These are phyloP conservation scores for Scortechinia acanthostroma DNA, from an alignment of 2,329 filamentous ascomycete genomes.

Conservation along the genomic window DNA sequence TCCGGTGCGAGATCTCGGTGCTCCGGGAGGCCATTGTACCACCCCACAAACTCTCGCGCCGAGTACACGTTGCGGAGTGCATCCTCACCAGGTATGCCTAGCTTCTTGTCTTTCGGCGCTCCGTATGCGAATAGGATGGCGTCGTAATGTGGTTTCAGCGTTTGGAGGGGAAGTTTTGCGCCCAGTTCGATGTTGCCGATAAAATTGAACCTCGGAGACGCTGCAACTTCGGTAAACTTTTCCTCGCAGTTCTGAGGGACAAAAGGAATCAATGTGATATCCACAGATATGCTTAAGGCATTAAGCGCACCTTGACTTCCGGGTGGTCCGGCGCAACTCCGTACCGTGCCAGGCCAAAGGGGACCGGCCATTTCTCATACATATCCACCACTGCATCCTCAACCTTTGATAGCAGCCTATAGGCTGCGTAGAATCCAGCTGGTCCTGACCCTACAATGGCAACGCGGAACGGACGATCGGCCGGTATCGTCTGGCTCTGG, in stretches of 20 bases:
- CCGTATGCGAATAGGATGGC: conserved; percentile 90
- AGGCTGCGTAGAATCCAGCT: conserved; percentile 90
- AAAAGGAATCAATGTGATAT: conserved; percentile 5
- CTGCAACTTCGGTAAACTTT: conserved; percentile 82
- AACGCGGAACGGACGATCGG: conserved; percentile 59
- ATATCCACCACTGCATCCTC: conserved; percentile 75
- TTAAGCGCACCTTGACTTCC: conserved; percentile 75
- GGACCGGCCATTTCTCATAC: conserved; percentile 90
- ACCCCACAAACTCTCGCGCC: conserved; percentile 87
- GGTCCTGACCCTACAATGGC: conserved; percentile 90
- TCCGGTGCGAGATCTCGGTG: conserved; percentile 68
- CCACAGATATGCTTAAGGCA: conserved; percentile 3
- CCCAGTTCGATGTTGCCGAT: conserved; percentile 84
- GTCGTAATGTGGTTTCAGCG: conserved; percentile 77
- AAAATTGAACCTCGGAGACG: conserved; percentile 77
- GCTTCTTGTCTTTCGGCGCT: conserved; percentile 72
- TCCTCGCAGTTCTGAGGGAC: conserved; percentile 77
- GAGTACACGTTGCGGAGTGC: conserved; percentile 71
- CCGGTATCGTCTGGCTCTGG: neutral
- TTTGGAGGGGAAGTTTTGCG: conserved; percentile 53
- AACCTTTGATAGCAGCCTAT: conserved; percentile 73
- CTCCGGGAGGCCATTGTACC: conserved; percentile 94
- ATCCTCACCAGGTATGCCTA: conserved; percentile 76
- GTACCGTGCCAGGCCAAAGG: conserved; percentile 85
- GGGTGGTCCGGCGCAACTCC: conserved; percentile 98